Conservation (phyloP, 2,329 filamentous ascomycete species). For the Rachicladosporium sp. region DNA sequence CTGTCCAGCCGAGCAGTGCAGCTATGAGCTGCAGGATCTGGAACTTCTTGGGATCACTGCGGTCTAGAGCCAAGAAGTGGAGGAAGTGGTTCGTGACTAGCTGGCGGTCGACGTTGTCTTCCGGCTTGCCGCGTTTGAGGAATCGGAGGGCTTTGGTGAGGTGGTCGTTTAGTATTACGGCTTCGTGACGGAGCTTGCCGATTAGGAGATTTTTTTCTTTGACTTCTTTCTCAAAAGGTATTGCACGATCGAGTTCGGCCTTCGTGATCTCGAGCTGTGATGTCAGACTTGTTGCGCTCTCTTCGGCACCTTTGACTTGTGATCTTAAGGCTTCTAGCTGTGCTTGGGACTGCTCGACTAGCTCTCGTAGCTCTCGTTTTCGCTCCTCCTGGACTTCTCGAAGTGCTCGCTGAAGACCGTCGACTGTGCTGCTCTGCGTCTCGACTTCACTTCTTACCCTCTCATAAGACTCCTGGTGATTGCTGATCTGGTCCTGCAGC, state of each 20-base stretch:
- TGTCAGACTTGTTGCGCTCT: conserved; percentile 53
- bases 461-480: conserved; percentile 63
- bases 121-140: conserved; percentile 88
- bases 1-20: conserved; percentile 80
- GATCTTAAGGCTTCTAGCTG: conserved; percentile 69
- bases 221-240: conserved; percentile 91
- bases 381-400: conserved; percentile 89
- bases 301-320: conserved; percentile 59
- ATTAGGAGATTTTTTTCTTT: conserved; percentile 97
- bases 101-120: conserved; percentile 96
- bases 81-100: conserved; percentile 95
- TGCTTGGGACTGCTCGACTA: conserved; percentile 82
- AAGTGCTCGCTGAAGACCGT: conserved; percentile 78
- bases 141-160: conserved; percentile 90
- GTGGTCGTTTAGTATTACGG: conserved; percentile 92
- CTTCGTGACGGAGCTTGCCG: conserved; percentile 89
- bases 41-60: conserved; percentile 93
- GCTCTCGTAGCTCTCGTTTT: conserved; percentile 77
- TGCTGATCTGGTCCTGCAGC: conserved; percentile 69
- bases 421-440: conserved; percentile 64
- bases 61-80: conserved; percentile 85
- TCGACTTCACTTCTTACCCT: conserved; percentile 61
- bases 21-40: conserved; percentile 93
- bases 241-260: conserved; percentile 66
- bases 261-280: conserved; percentile 52